Conservation (phyloP, 2,329 filamentous ascomycete species). For the Fusarium odoratissimum region DNA sequence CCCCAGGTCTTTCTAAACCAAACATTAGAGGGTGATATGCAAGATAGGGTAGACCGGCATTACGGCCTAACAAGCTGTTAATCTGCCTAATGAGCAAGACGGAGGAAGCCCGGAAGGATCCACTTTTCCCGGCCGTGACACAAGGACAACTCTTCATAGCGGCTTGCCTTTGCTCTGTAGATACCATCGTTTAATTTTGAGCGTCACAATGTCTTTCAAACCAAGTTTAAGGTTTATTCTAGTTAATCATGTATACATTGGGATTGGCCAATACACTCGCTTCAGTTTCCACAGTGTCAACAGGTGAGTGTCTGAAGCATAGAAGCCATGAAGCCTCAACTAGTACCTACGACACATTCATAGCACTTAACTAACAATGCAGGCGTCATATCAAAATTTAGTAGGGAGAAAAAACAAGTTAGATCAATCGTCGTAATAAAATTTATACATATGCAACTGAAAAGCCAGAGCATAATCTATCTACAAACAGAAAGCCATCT, state of each 20-base stretch:
- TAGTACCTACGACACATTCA: neutral
- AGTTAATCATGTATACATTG: neutral
- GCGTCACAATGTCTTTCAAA: neutral
- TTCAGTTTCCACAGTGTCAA: neutral
- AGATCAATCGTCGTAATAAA: conserved; percentile 34
- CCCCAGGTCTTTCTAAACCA: neutral
- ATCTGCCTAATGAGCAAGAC: neutral
- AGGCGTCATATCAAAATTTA: neutral
- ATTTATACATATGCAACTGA: conserved; percentile 43
- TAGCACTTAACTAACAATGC: neutral
- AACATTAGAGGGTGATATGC: neutral
- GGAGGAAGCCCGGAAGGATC: neutral
- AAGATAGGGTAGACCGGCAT: neutral
- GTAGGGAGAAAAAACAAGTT: neutral
- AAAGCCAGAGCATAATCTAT: conserved; percentile 42
- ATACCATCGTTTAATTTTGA: neutral
- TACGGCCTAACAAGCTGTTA: neutral
- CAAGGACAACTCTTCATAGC: neutral
- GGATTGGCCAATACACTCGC: neutral
- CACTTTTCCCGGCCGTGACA: conserved; percentile 5
- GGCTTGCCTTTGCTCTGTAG: neutral
- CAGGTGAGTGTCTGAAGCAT: neutral
- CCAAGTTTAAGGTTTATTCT: neutral
- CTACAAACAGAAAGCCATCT: conserved; percentile 44
- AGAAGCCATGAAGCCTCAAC: neutral